Evolutionary conservation across 768 basidiomycete species (phyloP).

Genomic region (Lentinula boryana): DNA sequence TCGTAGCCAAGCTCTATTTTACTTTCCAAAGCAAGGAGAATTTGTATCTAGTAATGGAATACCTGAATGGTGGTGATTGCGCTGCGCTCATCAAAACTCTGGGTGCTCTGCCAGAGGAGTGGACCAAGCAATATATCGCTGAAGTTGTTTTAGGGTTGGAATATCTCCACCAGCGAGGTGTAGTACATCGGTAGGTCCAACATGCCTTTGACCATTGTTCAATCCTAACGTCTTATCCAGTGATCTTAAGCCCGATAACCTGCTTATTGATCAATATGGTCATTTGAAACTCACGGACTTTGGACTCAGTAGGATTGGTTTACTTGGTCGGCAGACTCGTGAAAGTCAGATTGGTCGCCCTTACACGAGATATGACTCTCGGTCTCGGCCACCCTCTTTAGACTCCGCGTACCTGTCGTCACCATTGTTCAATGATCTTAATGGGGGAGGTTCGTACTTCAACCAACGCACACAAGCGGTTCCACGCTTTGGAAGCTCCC

Average conservation of each 20-base stretch:
- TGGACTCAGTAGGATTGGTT: conserved; percentile 92
- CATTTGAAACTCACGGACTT: conserved; percentile 99
- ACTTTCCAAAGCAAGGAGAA: conserved; percentile 99
- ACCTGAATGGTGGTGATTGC: conserved; percentile 96
- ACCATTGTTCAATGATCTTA: conserved; percentile 55
- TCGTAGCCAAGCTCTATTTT: conserved; percentile 96
- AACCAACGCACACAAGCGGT: conserved; percentile 56
- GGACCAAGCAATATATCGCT: conserved; percentile 94
- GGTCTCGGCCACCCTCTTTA: conserved; percentile 78
- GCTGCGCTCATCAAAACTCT: conserved; percentile 94
- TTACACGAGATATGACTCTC: conserved; percentile 51
- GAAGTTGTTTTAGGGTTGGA: conserved; percentile 94
- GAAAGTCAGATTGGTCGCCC: conserved; percentile 50
- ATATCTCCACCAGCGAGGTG: conserved; percentile 90
- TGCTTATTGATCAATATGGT: conserved; percentile 94
- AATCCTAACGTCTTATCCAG: conserved; percentile 32
- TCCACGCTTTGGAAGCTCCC: conserved; percentile 56
- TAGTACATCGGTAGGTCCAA: conserved; percentile 85
- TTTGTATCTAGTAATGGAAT: conserved; percentile 98
- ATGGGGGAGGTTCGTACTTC: conserved; percentile 74
- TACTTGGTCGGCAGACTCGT: conserved; percentile 93
- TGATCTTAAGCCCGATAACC: conserved; percentile 96
- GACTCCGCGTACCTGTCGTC: conserved; percentile 78
- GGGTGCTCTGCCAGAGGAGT: conserved; percentile 92
- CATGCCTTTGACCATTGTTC: conserved; percentile 1